Base-by-base conservation (phyloP, 2,329 filamentous ascomycete species). In the Penicillium sp. region DNA sequence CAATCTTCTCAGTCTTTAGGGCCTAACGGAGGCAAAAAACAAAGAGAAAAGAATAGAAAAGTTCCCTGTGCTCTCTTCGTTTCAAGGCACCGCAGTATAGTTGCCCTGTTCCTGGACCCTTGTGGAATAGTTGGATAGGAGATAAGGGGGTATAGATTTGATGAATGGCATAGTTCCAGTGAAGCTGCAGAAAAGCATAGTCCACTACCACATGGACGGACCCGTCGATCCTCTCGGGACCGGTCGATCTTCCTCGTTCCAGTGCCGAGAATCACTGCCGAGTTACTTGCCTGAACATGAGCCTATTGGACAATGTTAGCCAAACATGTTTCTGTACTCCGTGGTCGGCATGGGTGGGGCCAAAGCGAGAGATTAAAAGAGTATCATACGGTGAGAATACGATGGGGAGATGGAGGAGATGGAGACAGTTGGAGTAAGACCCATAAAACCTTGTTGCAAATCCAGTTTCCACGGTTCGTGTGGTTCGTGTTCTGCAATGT, bases 351-450 rank as follows among this genome's bases (percentile, higher is more conserved):
- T 9, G 4, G 7, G 36, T 35, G 36, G 36, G 23, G 13, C 37
- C 27, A 16, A 31, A 16, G 27, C 5, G 4, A 6, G 6, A 8
- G 27, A n/a, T n/a, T n/a, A n/a, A n/a, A n/a, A n/a, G n/a, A n/a
- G n/a, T n/a, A n/a, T n/a, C n/a, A n/a, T 27, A 26, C 13, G 32
- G 14, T n/a, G 20, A n/a, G n/a, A 26, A 55, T 53, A 53, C 47
- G 51, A 37, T 35, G 23, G 24, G 8, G 26, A 10, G 9, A 16
- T 20, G 16, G 31, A 11, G 26, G 3, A 11, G 31, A 16, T 8
- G 31, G 31, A 34, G 31, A 18, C 36, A 49, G 26, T 52, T 52
- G 50, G 50, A 41, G 50, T 52, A 31, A 46, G 18, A 16, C 20
- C n/a, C 44, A 16, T 32, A 11, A 28, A 39, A 32, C 20, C 24